These are phyloP conservation scores for Euphrasia arctica DNA, from an alignment of 305 asterid genomes.

Conservation along the genomic window DNA sequence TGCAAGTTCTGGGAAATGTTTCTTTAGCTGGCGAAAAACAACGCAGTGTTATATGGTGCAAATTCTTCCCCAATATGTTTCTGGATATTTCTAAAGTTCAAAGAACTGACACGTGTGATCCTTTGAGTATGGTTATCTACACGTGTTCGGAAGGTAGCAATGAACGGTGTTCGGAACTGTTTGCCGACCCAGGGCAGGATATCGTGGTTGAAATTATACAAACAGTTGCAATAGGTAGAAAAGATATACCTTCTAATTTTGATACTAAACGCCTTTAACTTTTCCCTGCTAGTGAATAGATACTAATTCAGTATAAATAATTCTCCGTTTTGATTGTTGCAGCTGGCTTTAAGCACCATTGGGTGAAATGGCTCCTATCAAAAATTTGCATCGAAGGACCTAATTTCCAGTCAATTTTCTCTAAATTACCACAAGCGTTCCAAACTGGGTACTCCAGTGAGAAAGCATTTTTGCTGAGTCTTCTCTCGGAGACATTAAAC, in stretches of 20 bases:
- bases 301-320: not conserved
- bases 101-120: constrained; percentile 56
- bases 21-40: constrained; percentile 67
- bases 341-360: constrained; percentile 64
- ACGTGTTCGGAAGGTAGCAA: constrained; percentile 49
- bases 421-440: constrained; percentile 36
- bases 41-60: constrained; percentile 50
- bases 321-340: constrained; percentile 26
- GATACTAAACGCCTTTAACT: not conserved
- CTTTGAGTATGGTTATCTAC: constrained; percentile 72
- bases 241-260: constrained; percentile 9
- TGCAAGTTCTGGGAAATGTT: constrained; percentile 82
- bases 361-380: constrained; percentile 65
- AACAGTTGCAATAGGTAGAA: constrained; percentile 51
- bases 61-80: constrained; percentile 52
- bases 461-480: constrained; percentile 54
- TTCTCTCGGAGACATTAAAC: constrained; percentile 51
- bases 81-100: constrained; percentile 51
- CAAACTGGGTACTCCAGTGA: constrained; percentile 27
- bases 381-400: constrained; percentile 52
- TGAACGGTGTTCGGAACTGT: constrained; percentile 37
- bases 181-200: constrained; percentile 46
- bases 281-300: constrained; percentile 15
- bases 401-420: constrained; percentile 41
- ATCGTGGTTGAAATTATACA: constrained; percentile 43